A percentile compares a stretch with the other conserved stretches of the same genome.
Conservation (phyloP, 1,284 basidiomycete species). For the Tilletia indica region DNA sequence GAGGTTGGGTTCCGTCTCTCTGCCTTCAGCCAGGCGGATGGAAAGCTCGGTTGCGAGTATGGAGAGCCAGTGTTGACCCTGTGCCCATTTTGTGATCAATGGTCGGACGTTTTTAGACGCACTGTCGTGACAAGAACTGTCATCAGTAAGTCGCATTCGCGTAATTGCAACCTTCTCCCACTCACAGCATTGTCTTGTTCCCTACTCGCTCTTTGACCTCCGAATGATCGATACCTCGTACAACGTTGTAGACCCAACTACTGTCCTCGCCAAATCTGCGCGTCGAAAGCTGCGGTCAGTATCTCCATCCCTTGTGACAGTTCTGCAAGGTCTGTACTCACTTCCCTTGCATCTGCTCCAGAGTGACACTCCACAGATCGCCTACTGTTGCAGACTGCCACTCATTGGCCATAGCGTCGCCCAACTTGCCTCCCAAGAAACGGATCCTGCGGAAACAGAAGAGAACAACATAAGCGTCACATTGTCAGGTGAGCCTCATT, state of each 20-base stretch:
- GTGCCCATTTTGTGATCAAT: slow-evolving; percentile 32
- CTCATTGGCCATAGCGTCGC: slow-evolving; percentile 78
- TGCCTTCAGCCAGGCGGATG: slow-evolving; percentile 76
- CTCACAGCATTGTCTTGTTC: slow-evolving; percentile 45
- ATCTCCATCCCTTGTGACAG: neutral
- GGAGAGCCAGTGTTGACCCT: slow-evolving; percentile 75
- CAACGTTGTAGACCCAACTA: slow-evolving; percentile 72
- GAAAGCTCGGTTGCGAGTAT: slow-evolving; percentile 86
- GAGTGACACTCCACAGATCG: slow-evolving; percentile 63
- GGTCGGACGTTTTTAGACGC: slow-evolving; percentile 50
- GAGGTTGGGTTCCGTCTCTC: slow-evolving; percentile 69
- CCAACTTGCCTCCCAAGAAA: slow-evolving; percentile 91
- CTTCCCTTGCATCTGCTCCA: slow-evolving; percentile 76
- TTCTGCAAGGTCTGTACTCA: neutral
- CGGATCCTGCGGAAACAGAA: slow-evolving; percentile 79
- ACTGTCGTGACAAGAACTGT: neutral
- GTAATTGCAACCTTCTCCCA: neutral
- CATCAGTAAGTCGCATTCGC: neutral
- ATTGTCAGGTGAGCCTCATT: no score
- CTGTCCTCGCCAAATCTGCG: slow-evolving; percentile 71
- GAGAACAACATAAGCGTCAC: slow-evolving; percentile 53
- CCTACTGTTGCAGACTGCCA: slow-evolving; percentile 79
- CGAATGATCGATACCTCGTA: slow-evolving; percentile 78
- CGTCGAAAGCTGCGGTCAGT: neutral
- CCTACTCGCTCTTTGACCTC: slow-evolving; percentile 67